Conservation (phyloP, 2,329 filamentous ascomycete genomes). For the Aspergillus flavus region DNA sequence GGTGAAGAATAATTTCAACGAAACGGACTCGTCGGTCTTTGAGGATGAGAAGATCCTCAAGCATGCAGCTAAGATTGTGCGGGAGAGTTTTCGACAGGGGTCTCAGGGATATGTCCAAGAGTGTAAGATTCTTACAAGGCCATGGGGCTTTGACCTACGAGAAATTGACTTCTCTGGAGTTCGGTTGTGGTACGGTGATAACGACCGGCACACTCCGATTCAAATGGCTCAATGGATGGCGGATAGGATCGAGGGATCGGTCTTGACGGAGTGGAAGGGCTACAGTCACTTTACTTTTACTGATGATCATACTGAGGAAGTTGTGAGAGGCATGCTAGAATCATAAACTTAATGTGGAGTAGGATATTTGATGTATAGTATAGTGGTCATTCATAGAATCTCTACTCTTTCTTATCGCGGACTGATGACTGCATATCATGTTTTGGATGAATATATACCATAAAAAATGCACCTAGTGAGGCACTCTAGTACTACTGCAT, state of each 20-base stretch:
- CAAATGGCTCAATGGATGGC: constrained; percentile 1
- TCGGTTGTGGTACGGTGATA: neutral
- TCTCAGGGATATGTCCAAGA: neutral
- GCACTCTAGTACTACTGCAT: too few species aligned
- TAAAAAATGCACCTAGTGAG: too few species aligned
- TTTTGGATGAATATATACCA: neutral
- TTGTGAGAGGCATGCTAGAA: neutral
- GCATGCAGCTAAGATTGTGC: neutral
- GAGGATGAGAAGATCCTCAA: neutral
- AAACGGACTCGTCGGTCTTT: neutral
- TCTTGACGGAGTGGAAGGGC: neutral
- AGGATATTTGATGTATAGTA: neutral
- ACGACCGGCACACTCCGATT: neutral
- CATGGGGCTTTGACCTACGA: neutral
- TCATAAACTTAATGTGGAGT: neutral
- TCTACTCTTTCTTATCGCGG: neutral
- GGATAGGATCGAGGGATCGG: neutral
- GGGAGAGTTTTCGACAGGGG: constrained; percentile 2
- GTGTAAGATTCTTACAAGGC: neutral
- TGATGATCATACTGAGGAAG: neutral
- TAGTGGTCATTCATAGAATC: neutral
- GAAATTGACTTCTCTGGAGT: neutral
- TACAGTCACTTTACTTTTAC: constrained; percentile 3
- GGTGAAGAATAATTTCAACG: neutral
- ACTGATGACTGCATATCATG: neutral